These are phyloP conservation scores for Fusarium newnesense DNA, from an alignment of 2,329 filamentous ascomycete species.

Conservation along the genomic window DNA sequence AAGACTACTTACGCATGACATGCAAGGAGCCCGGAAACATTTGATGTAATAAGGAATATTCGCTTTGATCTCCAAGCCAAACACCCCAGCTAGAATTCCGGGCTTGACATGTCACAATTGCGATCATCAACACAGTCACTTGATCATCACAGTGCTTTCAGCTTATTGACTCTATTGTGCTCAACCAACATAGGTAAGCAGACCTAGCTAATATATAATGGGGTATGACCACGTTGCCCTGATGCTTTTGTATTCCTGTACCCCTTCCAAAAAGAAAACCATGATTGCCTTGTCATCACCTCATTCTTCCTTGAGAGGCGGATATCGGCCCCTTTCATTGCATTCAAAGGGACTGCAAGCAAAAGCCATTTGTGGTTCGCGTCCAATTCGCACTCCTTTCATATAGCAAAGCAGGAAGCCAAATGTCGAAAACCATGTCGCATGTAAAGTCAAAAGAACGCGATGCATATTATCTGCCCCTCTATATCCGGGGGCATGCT, in stretches of 20 bases:
- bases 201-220: conserved; percentile 12
- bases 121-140: not conserved
- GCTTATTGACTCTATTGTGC: conserved; percentile 9
- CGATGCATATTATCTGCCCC: conserved; percentile 13
- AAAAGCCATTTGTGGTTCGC: not conserved
- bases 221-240: not conserved
- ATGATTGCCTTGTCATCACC: not conserved
- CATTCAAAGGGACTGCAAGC: not conserved
- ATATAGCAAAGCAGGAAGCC: conserved; percentile 8
- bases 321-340: not conserved
- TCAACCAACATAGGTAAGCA: conserved; percentile 1
- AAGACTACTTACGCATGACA: conserved; percentile 16
- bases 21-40: not conserved
- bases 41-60: not conserved
- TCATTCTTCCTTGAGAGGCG: not conserved
- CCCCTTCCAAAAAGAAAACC: conserved; percentile 8
- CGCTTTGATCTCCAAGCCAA: not conserved
- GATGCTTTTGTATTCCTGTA: conserved; percentile 1
- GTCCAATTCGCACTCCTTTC: not conserved
- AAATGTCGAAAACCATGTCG: conserved; percentile 4
- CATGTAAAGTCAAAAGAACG: conserved; percentile 5
- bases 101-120: not conserved
- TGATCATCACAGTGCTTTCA: not conserved
- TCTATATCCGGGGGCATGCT: conserved; percentile 16
- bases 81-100: not conserved